Base-by-base conservation (phyloP, 2,329 filamentous ascomycete species). In the Aspergillus aculeatus region DNA sequence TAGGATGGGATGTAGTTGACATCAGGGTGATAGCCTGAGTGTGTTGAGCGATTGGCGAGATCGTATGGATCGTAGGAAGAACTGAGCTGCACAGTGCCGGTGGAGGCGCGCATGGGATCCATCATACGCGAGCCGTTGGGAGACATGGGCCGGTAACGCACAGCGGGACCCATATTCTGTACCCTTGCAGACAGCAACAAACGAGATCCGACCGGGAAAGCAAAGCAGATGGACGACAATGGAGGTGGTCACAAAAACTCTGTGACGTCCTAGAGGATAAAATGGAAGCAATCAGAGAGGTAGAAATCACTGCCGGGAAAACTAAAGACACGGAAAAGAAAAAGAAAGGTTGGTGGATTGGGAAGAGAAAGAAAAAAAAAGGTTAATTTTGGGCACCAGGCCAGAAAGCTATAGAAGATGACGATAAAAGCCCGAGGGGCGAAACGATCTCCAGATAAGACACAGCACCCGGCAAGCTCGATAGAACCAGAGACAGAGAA, bases 91-190 rank as follows among this genome's bases (percentile, higher is more conserved):
- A 79, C 71, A 50, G 71, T 77, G 41, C 76, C 76, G 6, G 76
- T 78, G 19, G 77, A 79, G 31, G 75, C 71, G 47, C 76, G 73
- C 68, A 74, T 69, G 29, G 75, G 75, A 51, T 78, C 75, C 52
- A 69, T 64, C 62, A 73, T 61, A 59, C 71, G 70, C 26, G 68
- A 68, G 55, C 68, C 64, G 3, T 67, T 67, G 14, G 77, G 74
- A 32, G 76, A 78, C 24, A 71, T 62, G 59, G 69, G 69, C 26
- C 75, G 75, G 59, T 73, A 69, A 57, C 71, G 69, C 50, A 66
- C 65, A 44, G 70, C 65, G 59, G 71, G 66, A 49, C 64, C 65
- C 71, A 74, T 44, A 44, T 76, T n/a, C 29, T 63, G 57, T 57
- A 54, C 56, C 61, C 52, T 48, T 61, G 54, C 50, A 54, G 47